Conservation (phyloP, 305 asterid species). For the Andrographis paniculata region DNA sequence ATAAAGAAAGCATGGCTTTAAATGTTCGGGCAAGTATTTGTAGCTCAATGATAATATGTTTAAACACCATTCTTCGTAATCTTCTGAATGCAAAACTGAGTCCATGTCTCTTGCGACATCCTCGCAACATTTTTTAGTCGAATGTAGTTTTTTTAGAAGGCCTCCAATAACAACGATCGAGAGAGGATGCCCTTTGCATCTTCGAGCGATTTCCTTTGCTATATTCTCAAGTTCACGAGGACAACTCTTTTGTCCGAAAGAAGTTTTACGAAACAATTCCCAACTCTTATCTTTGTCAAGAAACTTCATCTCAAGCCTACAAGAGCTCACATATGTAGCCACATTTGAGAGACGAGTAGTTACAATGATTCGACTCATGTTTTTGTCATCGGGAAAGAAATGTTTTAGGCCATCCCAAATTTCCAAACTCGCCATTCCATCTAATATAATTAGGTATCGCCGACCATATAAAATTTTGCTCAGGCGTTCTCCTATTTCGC, state of each 20-base stretch:
- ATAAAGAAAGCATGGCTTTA: no score
- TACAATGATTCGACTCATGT: background rate
- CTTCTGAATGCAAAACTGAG: no score
- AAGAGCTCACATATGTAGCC: background rate
- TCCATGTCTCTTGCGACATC: no score
- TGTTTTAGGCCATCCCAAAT: background rate
- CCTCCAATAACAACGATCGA: background rate
- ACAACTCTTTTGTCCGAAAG: background rate
- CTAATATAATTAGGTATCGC: background rate
- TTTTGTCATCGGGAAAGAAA: background rate
- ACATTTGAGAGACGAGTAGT: background rate
- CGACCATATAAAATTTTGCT: background rate
- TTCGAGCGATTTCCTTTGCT: background rate
- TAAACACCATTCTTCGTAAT: no score
- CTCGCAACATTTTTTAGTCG: no score
- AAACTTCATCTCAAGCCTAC: background rate
- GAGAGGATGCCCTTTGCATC: background rate
- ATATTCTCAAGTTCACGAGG: background rate
- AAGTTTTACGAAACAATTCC: background rate
- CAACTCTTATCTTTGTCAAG: background rate
- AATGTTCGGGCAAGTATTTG: no score
- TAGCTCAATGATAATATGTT: no score
- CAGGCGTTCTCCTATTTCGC: background rate
- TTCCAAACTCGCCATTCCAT: background rate
- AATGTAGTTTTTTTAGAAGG: background rate